Base-by-base conservation (phyloP, 2,329 filamentous ascomycete species). In the Curvularia lunata region DNA sequence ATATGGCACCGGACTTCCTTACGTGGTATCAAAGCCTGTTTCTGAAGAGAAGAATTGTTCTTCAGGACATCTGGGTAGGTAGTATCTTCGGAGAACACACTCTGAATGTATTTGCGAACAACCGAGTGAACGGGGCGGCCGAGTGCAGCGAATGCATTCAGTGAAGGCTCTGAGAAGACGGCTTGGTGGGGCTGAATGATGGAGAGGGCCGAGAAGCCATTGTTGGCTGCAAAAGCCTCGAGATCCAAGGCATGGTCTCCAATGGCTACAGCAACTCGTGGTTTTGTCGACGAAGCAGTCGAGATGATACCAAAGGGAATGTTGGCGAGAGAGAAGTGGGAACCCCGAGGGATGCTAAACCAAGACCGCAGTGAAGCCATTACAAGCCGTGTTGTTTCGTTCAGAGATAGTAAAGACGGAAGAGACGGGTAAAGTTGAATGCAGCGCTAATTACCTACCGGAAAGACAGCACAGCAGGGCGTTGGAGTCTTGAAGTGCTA, bases 221-320 rank as follows among this genome's bases (percentile, higher is more conserved):
- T 81, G 5, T 81, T 79, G 0, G 81, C 76, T 6, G 87, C 79
- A 61, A 92, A 89, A 0, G 80, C 81, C 47, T 84, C 82, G 12
- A 95, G 81, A 65, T 94, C 89, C 43, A 95, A 78, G 0, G 86
- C 89, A 75, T 90, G 80, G 30, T 88, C 83, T 48, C 91, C 91
- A 66, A 95, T 89, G 9, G 90, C 90, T 58, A 91, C 79, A 13
- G 89, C 91, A 9, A 87, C 83, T 27, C 87, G 87, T 1, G 83
- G 88, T 25, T 81, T 81, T 10, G 81, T 68, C 57, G 85, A 81
- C 5, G 81, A 75, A 2, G 81, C 63, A 0, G 88, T 89, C 28
- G 87, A 89, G 71, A 95, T 91, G 79, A 95, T 87, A 69, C 91
- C 91, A 70, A 94, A 94, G 1, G 91, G 91, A 52, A 95, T 88